phyloP scores from a whole-genome alignment of 1,139 yeast genomes.

The Ogataea hybrid region DNA sequence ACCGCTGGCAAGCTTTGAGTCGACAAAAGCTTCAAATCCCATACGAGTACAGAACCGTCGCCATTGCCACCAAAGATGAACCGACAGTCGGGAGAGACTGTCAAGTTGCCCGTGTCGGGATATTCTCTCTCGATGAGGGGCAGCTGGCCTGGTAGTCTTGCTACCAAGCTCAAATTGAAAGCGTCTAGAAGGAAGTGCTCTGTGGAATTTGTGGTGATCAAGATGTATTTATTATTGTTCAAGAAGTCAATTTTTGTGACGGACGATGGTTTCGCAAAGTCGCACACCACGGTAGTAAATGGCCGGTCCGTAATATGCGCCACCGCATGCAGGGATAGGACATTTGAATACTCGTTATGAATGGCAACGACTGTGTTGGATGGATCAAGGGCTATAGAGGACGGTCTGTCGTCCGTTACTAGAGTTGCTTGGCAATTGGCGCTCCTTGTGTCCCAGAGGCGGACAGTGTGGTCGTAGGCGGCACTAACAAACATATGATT shows the following conservation, averaged over 20 bases:
- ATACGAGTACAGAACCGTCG: too few relatives aligned
- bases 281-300: slow-evolving; percentile 41
- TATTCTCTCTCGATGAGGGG: too few relatives aligned
- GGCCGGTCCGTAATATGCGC: slow-evolving; percentile 21
- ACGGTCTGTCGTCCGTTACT: slow-evolving; percentile 49
- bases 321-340: slow-evolving; percentile 43
- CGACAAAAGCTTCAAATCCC: too few relatives aligned
- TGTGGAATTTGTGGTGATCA: slow-evolving; percentile 48
- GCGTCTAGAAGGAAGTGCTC: too few relatives aligned
- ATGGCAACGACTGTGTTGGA: slow-evolving; percentile 62
- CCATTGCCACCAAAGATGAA: too few relatives aligned
- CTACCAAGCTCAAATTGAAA: too few relatives aligned
- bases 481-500: slow-evolving; percentile 68
- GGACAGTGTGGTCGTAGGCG: slow-evolving; percentile 73
- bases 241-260: slow-evolving; percentile 69
- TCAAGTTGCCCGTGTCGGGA: too few relatives aligned
- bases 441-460: slow-evolving; percentile 81
- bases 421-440: slow-evolving; percentile 62
- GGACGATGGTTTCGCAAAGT: slow-evolving; percentile 49
- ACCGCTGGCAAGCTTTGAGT: too few relatives aligned
- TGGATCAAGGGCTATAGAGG: slow-evolving; percentile 19
- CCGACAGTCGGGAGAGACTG: too few relatives aligned
- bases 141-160: too few relatives aligned
- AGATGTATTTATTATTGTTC: slow-evolving; percentile 72
- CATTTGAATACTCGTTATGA: slow-evolving; percentile 48